Conservation (phyloP, 805 yeast genomes). For the Wickerhamomyces ciferrii region DNA sequence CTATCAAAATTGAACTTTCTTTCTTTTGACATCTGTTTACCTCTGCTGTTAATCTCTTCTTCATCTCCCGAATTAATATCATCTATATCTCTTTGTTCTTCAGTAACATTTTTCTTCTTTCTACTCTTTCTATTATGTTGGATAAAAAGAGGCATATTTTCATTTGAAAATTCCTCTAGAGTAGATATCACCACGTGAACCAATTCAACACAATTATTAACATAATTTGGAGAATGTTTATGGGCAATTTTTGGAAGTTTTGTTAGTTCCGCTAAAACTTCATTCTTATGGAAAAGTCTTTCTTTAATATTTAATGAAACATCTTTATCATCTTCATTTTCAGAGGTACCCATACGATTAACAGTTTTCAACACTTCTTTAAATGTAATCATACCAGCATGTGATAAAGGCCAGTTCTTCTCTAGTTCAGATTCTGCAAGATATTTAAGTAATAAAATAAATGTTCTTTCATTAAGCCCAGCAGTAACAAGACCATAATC, state of each 20-base stretch:
- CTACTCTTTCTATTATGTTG: slow-evolving; percentile 36
- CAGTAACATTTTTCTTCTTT: slow-evolving; percentile 16
- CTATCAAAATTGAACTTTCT: slow-evolving; percentile 39
- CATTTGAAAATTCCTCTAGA: slow-evolving; percentile 59
- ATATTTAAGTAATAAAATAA: slow-evolving; percentile 40
- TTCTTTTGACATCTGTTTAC: slow-evolving; percentile 17
- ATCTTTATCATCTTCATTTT: slow-evolving; percentile 41
- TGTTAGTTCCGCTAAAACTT: slow-evolving; percentile 49
- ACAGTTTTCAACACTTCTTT: slow-evolving; percentile 50
- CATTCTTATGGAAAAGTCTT: slow-evolving; percentile 65
- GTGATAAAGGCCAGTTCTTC: slow-evolving; percentile 55
- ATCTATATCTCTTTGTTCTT: slow-evolving; percentile 28
- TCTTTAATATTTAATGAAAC: slow-evolving; percentile 56
- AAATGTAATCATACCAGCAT: slow-evolving; percentile 65
- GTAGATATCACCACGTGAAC: slow-evolving; percentile 61
- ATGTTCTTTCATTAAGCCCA: slow-evolving; percentile 56
- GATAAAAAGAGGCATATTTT: slow-evolving; percentile 45
- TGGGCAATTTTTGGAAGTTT: slow-evolving; percentile 58
- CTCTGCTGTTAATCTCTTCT: slow-evolving; percentile 27
- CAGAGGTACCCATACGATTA: slow-evolving; percentile 33
- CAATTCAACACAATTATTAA: slow-evolving; percentile 56
- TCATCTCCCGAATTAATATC: slow-evolving; percentile 25
- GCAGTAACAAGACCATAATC: slow-evolving; percentile 44
- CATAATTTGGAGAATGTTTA: slow-evolving; percentile 57
- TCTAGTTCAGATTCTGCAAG: slow-evolving; percentile 34